Evolutionary conservation across 2,329 filamentous ascomycete species (phyloP).

Genomic region (Rhexocercosporidium sp.): DNA sequence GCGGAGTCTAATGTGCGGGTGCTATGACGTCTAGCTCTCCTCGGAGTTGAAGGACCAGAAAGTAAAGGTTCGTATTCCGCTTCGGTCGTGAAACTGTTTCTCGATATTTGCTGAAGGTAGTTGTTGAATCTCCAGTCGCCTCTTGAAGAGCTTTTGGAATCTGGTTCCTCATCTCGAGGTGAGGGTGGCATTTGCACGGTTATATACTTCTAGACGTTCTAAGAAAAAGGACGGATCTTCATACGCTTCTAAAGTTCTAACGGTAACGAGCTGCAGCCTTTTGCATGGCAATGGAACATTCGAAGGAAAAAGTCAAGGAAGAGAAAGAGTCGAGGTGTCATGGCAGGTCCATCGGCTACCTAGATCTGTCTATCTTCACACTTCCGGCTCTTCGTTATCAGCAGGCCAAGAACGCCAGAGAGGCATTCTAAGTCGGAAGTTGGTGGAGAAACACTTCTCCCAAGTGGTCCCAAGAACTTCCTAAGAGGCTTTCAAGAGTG

Average conservation of each 20-base stretch:
- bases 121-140: neutral
- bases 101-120: neutral
- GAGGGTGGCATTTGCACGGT: neutral
- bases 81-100: constrained; percentile 9
- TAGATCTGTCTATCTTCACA: neutral
- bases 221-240: neutral
- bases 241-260: neutral
- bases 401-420: neutral
- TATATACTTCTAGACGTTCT: constrained; percentile 2
- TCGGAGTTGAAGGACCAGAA: constrained; percentile 23
- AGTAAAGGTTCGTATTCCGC: constrained; percentile 31
- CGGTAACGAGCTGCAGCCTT: neutral
- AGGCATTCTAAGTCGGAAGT: neutral
- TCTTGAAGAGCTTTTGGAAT: constrained; percentile 12
- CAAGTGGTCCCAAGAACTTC: neutral
- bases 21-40: constrained; percentile 23
- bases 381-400: neutral
- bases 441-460: neutral
- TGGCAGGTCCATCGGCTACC: neutral
- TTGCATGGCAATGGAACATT: neutral
- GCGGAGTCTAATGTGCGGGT: constrained; percentile 19
- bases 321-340: neutral
- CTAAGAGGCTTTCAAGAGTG: neutral
- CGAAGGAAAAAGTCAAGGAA: neutral
- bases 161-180: constrained; percentile 18